Percentiles rank a stretch among this genome's conserved stretches.
These are phyloP conservation scores for Cruciata laevipes DNA, from an alignment of 257 asterid species.

Conservation along the genomic window DNA sequence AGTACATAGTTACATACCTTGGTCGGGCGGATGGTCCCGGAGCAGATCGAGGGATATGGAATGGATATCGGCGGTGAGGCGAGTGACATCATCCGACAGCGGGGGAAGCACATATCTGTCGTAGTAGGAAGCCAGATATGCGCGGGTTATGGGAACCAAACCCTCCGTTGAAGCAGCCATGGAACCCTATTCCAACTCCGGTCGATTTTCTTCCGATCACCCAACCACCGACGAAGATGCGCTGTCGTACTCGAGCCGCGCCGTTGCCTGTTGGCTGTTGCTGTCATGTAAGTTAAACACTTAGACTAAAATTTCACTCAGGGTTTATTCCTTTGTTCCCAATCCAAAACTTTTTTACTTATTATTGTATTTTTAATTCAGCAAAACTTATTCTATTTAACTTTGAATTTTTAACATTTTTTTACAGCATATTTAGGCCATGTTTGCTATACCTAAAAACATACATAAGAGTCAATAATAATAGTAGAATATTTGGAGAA, in stretches of 20 bases:
- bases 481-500: too few relatives aligned
- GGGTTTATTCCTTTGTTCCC: constrained; percentile 1
- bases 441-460: too few relatives aligned
- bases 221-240: constrained; percentile 8
- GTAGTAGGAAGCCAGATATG: constrained; percentile 72
- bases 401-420: too few relatives aligned
- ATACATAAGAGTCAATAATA: too few relatives aligned
- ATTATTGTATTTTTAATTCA: too few relatives aligned
- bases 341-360: too few relatives aligned
- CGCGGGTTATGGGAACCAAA: constrained; percentile 89
- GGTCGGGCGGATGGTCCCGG: constrained; percentile 39
- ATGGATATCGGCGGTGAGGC: constrained; percentile 58
- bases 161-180: constrained; percentile 84
- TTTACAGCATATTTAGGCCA: too few relatives aligned
- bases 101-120: constrained; percentile 67
- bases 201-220: neutral
- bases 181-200: neutral
- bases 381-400: too few relatives aligned
- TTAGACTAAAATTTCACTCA: neutral
- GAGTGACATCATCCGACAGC: constrained; percentile 57
- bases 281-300: neutral
- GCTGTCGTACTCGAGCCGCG: neutral
- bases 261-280: neutral
- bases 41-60: constrained; percentile 59
- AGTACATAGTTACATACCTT: too few relatives aligned